Base-by-base conservation (phyloP, 2,329 filamentous ascomycete genomes). In the Colletotrichum spinosum region DNA sequence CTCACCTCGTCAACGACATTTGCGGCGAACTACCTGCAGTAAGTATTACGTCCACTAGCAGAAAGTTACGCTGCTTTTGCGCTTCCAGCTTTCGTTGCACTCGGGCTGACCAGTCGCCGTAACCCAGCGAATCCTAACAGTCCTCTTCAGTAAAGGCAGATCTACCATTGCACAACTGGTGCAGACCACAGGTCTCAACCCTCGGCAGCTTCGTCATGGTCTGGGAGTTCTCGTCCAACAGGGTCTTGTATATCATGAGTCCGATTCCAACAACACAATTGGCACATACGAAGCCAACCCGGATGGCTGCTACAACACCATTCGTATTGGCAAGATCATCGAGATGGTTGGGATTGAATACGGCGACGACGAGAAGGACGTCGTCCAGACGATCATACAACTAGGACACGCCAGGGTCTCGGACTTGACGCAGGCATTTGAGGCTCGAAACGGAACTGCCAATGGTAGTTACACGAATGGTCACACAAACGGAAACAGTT, bases 21-120 rank as follows among this genome's bases (percentile, higher is more conserved):
- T 95, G 96, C 78, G 96, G 96, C 75, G 92, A 97, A 81, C 88
- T 98, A 65, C 93, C 94, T 68, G 93, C 93, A 76, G 95, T 97
- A 91, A 74, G 91, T 82, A 35, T 55, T 48, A 39, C 62, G 44
- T 34, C 17, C 25, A 11, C 39, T 11, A 8, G 15, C 15, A 6
- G n/a, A 41, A 15, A 25, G 41, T 35, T 25, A 48, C 51, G 39
- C 45, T 51, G 68, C 71, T 69, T 42, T 71, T 60, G 49, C 54
- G 37, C 51, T 39, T 50, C 44, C 15, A 10, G n/a, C 44, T n/a
- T 17, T 17, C n/a, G 44, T 15, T 10, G 7, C 44, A 46, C 13
- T 17, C n/a, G 10, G 25, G 44, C 44, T 46, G 50, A 72, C 62
- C 5, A 11, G 11, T 65, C 11, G 34, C 41, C 25, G 44, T 34